Base-by-base conservation (phyloP, 345 rosid genomes). In the Isatis tinctoria region DNA sequence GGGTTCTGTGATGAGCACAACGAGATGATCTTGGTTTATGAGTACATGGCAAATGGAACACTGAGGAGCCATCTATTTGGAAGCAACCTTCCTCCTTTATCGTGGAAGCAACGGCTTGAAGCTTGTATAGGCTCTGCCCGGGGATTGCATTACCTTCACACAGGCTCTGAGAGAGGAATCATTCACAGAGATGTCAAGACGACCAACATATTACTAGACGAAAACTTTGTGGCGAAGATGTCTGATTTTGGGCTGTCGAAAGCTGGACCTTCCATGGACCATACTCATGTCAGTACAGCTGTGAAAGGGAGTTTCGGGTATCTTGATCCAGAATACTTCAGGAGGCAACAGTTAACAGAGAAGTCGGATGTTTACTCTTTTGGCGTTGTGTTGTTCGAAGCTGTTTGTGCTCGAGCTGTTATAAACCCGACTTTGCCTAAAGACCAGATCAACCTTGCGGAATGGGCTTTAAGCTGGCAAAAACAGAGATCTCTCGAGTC, bases 241-340 rank as follows among this genome's bases (percentile, higher is more conserved):
- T 89, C 97, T 5, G 98, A 93, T 81, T 93, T 93, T 9, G 93
- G 97, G 56, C 44, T 93, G 82, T 93, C 97, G 0, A 89, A 79
- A 80, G 82, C 87, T 40, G 96, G 97, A 76, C 98, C 97, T n/a
- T 86, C 94, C 16, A 78, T 86, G 81, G 97, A 93, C 28, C 93
- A 86, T 70, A 91, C 96, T 10, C 98, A 91, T 77, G 98, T 93
- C 1, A 93, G 98, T 68, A 93, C 96, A 17, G 96, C 94, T 39
- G 98, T 93, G 76, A 90, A 93, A 82, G 97, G 98, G 17, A 93
- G 97, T 82, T 93, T 90, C 5, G 95, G 96, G 36, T 93, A 93
- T 69, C 95, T 93, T 41, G 98, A 90, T 47, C 97, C 98, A 0
- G 97, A 93, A 39, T 93, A 93, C 77, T 93, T 85, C 77, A 67